Base-by-base conservation (phyloP, 2,329 filamentous ascomycete species). In the Periconia macrospinosa region DNA sequence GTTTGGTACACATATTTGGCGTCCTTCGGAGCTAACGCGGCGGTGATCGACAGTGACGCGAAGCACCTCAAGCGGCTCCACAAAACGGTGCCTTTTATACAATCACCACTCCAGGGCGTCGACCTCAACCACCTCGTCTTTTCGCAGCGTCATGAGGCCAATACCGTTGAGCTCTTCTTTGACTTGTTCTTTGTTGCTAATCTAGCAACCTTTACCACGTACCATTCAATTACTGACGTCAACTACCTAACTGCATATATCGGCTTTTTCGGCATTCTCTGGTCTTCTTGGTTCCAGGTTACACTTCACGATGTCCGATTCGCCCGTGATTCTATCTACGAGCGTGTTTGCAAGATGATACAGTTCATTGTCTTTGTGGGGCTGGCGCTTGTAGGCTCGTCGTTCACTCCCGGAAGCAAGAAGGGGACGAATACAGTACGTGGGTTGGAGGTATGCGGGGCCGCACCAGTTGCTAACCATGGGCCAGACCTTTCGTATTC, bases 271-370 rank as follows among this genome's bases (percentile, higher is more conserved):
- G 70, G 67, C 30, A 70, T 75, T 40, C 52, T 75, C 10, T 75
- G 72, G 72, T 67, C 65, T 9, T 66, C 56, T 9, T 75, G 72
- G 72, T 74, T 74, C 53, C 70, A 75, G 51, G 67, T 74, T 45
- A 73, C 70, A 13, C 64, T 75, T 5, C 69, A 74, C 54, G 72
- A 75, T 68, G 71, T 74, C n/a, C 69, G 71, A 1, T 74, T 74
- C 56, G 70, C 72, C 1, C 62, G 71, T 47, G 72, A 74, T 47
- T 70, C 65, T 10, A 60, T 74, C 1, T 75, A 72, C 51, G 72
- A 75, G 61, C 67, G 72, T 7, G 52, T 60, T 7, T 74, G 70
- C 67, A 75, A 74, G 56, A 66, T 65, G 3, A 49, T 71, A 1
- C 72, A 75, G 47, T 73, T 74, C 54, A 69, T 71, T 30, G 63